Evolutionary conservation across 2,329 filamentous ascomycete species (phyloP).

Genomic region (Cercospora zeae-maydis): DNA sequence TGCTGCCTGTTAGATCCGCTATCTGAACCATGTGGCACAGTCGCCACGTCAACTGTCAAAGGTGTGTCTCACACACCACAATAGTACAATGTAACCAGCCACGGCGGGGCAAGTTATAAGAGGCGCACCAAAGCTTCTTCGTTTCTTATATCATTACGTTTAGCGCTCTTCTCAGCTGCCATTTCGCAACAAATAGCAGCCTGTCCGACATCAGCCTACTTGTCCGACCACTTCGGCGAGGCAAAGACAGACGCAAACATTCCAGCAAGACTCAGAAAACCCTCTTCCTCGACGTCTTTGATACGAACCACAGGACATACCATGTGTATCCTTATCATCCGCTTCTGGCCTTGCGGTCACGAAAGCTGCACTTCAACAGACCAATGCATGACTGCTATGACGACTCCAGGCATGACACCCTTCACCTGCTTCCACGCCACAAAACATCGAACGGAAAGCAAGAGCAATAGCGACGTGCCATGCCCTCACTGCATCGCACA

Average conservation of each 20-base stretch:
- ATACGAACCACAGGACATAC: not conserved
- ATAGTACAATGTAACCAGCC: constrained; percentile 10
- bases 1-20: not conserved
- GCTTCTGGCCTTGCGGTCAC: constrained; percentile 21
- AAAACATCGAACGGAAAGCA: not conserved
- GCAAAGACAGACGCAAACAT: not conserved
- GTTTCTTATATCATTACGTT: not conserved
- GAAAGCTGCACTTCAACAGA: constrained; percentile 15
- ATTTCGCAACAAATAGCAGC: not conserved
- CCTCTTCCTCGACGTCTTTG: not conserved
- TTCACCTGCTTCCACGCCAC: constrained; percentile 15
- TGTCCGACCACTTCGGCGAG: not conserved
- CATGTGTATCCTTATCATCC: constrained; percentile 22
- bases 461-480: constrained; percentile 5
- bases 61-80: constrained; percentile 3
- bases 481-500: constrained; percentile 15
- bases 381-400: constrained; percentile 16
- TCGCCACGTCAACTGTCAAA: not conserved
- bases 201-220: not conserved
- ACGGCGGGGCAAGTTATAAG: constrained; percentile 3
- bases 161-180: not conserved
- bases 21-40: constrained; percentile 1
- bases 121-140: not conserved
- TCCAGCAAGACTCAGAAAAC: not conserved
- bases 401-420: constrained; percentile 12